Percentiles rank a stretch among this genome's conserved stretches.
phyloP scores from a whole-genome alignment of 306 rosid species.

The Vicia sativa region DNA sequence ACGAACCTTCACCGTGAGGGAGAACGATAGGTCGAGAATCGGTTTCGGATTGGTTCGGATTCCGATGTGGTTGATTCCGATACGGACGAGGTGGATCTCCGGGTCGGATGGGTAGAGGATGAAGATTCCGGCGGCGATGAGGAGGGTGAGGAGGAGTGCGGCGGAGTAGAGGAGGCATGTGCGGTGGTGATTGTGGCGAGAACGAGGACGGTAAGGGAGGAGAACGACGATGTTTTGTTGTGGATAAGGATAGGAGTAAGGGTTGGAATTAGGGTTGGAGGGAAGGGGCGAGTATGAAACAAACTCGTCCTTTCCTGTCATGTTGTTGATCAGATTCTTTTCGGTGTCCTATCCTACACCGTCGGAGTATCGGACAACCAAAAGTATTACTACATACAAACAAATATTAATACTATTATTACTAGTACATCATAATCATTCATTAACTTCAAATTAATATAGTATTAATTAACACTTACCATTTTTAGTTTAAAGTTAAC shows the following conservation, averaged over 20 bases:
- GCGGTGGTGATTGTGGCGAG: slow-evolving; percentile 16
- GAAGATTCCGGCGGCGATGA: slow-evolving; percentile 49
- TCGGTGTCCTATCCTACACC: background rate
- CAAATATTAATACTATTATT: background rate
- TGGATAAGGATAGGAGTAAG: background rate
- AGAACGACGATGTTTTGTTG: slow-evolving; percentile 74
- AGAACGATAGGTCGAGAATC: slow-evolving; percentile 70
- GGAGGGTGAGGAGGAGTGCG: slow-evolving; percentile 34
- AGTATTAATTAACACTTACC: no score
- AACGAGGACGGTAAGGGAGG: slow-evolving; percentile 51
- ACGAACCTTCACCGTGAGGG: slow-evolving; percentile 55
- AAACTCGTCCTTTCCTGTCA: slow-evolving; percentile 52
- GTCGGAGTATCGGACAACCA: background rate
- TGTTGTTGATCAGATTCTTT: slow-evolving; percentile 10
- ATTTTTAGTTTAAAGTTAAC: no score
- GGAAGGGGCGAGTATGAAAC: slow-evolving; percentile 63
- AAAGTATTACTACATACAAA: background rate
- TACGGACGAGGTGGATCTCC: slow-evolving; percentile 48
- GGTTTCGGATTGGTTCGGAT: slow-evolving; percentile 52
- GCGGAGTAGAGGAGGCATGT: slow-evolving; percentile 19
- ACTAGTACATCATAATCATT: background rate
- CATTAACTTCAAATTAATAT: background rate
- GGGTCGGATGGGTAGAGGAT: slow-evolving; percentile 80
- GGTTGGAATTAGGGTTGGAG: slow-evolving; percentile 24
- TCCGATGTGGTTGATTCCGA: slow-evolving; percentile 57